Conservation (phyloP, 2,329 filamentous ascomycete genomes). For the Mycogone perniciosa region DNA sequence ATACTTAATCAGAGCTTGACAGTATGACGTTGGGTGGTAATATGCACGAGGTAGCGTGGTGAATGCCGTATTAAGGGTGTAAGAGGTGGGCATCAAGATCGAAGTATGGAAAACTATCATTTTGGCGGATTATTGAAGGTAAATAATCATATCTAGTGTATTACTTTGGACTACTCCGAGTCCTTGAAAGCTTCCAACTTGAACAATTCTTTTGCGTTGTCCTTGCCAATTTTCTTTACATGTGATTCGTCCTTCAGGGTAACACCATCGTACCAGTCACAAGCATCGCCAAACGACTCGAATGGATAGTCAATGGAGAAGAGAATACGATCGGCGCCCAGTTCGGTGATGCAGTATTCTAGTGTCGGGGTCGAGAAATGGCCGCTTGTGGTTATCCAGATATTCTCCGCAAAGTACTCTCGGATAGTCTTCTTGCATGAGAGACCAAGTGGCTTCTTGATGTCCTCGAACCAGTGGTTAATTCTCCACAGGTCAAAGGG, state of each 20-base stretch:
- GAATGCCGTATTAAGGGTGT: too few species aligned
- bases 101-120: too few species aligned
- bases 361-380: constrained; percentile 49
- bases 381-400: constrained; percentile 52
- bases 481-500: constrained; percentile 45
- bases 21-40: too few species aligned
- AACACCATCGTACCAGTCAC: constrained; percentile 35
- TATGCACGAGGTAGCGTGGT: too few species aligned
- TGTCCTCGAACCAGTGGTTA: constrained; percentile 50
- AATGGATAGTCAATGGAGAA: constrained; percentile 50
- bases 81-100: too few species aligned
- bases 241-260: constrained; percentile 30
- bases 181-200: constrained; percentile 33
- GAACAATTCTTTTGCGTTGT: constrained; percentile 37
- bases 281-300: constrained; percentile 38
- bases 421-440: constrained; percentile 42
- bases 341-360: constrained; percentile 41
- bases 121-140: too few species aligned
- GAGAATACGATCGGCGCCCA: constrained; percentile 45
- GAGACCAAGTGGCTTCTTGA: constrained; percentile 44
- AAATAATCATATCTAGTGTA: too few species aligned
- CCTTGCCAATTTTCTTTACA: constrained; percentile 35
- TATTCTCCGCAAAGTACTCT: constrained; percentile 48
- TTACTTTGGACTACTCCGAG: constrained; percentile 6
- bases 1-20: too few species aligned